Percentiles rank a stretch among this genome's conserved stretches.
phyloP scores from a whole-genome alignment of 2,329 filamentous ascomycete genomes.

The Apiospora koreana region DNA sequence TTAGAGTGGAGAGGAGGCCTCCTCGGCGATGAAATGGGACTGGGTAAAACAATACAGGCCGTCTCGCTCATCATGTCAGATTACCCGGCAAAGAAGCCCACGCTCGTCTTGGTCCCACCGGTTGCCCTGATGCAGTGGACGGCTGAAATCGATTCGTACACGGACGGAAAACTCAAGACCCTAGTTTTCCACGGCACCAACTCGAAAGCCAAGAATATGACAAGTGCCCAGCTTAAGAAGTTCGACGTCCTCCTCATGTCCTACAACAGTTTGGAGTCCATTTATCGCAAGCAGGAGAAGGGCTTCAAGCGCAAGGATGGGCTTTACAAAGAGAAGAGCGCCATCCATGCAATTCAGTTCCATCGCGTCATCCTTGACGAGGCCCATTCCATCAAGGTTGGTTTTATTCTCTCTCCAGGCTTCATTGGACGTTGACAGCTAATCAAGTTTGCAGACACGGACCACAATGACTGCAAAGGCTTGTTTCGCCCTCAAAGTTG shows the following conservation, averaged over 20 bases:
- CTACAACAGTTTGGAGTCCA: conserved; percentile 87
- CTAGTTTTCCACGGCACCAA: conserved; percentile 90
- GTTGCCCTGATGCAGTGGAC: conserved; percentile 97
- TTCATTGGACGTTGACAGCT: neutral
- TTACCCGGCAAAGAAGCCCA: conserved; percentile 79
- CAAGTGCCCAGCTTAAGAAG: conserved; percentile 71
- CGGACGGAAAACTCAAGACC: conserved; percentile 85
- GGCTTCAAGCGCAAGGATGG: conserved; percentile 82
- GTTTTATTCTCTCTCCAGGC: neutral
- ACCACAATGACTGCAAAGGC: conserved; percentile 92
- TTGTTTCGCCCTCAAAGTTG: conserved; percentile 85
- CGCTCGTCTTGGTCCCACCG: conserved; percentile 86
- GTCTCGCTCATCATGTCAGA: conserved; percentile 98
- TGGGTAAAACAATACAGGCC: conserved; percentile 98
- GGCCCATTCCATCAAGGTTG: conserved; percentile 86
- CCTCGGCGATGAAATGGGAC: conserved; percentile 96
- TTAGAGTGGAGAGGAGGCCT: conserved; percentile 85
- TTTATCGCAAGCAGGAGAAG: conserved; percentile 89
- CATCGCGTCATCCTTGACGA: conserved; percentile 94
- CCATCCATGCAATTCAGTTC: conserved; percentile 83
- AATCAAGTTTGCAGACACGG: conserved; percentile 54
- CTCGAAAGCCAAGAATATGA: conserved; percentile 75
- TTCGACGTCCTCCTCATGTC: conserved; percentile 97
- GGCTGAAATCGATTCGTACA: conserved; percentile 77
- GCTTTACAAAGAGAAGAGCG: conserved; percentile 75